These are phyloP conservation scores for Pythium phragmiticola DNA, from an alignment of 352 stramenopile genomes.

Conservation along the genomic window DNA sequence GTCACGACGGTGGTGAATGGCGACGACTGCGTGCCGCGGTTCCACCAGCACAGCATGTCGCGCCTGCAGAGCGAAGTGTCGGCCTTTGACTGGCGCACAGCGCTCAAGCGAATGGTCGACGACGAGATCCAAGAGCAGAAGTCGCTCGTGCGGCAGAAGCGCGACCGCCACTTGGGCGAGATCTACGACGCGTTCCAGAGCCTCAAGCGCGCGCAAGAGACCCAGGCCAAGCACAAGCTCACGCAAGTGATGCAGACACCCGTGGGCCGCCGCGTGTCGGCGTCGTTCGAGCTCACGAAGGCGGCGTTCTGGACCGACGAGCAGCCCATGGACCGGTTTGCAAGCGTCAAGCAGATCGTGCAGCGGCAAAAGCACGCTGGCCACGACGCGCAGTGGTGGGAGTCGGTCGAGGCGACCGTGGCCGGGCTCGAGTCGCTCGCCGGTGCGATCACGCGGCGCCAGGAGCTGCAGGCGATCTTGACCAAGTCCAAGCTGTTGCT, in stretches of 20 bases:
- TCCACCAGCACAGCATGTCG: conserved; percentile 75
- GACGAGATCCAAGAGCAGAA: conserved; percentile 68
- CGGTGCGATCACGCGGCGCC: conserved; percentile 45
- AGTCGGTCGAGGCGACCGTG: conserved; percentile 52
- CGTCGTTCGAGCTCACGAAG: conserved; percentile 52
- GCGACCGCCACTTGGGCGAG: conserved; percentile 47
- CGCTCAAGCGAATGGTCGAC: conserved; percentile 51
- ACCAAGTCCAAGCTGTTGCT: conserved; percentile 52
- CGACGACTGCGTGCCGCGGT: conserved; percentile 78
- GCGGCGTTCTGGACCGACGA: conserved; percentile 59
- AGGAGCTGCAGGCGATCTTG: conserved; percentile 57
- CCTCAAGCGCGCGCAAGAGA: conserved; percentile 45
- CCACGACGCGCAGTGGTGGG: conserved; percentile 35
- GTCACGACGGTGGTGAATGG: conserved; percentile 77
- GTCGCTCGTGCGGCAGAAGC: conserved; percentile 39
- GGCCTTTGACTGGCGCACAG: conserved; percentile 62
- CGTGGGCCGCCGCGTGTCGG: conserved; percentile 33
- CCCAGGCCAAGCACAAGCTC: conserved; percentile 49
- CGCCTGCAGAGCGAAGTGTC: conserved; percentile 64
- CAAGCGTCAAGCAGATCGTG: conserved; percentile 55
- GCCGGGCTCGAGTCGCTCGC: conserved; percentile 47
- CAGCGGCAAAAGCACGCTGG: conserved; percentile 36
- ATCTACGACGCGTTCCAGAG: conserved; percentile 42
- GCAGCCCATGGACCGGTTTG: conserved; percentile 47
- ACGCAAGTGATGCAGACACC: conserved; percentile 10